Conservation (phyloP, 2,329 filamentous ascomycete species). For the Colletotrichum scovillei region DNA sequence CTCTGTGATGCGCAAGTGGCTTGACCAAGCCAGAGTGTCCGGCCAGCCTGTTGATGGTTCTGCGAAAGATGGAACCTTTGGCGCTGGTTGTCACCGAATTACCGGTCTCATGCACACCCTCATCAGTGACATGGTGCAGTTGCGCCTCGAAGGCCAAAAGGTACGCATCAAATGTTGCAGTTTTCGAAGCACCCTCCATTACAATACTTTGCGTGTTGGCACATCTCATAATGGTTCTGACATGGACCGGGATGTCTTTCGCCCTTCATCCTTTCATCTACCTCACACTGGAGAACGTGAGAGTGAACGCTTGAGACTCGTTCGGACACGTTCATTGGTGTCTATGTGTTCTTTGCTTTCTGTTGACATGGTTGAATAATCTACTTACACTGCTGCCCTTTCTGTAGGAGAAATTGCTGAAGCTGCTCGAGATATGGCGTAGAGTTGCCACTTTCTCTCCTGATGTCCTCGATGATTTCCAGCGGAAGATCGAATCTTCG, state of each 20-base stretch:
- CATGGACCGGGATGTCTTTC: not conserved
- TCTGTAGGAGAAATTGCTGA: slow-evolving; percentile 92
- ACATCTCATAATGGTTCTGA: not conserved
- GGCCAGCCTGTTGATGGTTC: slow-evolving; percentile 84
- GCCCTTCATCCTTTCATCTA: not conserved
- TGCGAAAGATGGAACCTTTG: slow-evolving; percentile 91
- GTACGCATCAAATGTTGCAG: slow-evolving; percentile 68
- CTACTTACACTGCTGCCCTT: slow-evolving; percentile 54
- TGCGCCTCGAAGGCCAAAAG: slow-evolving; percentile 94
- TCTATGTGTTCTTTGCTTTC: not conserved
- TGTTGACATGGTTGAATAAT: slow-evolving; percentile 11
- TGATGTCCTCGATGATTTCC: slow-evolving; percentile 83
- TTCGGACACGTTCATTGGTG: not conserved
- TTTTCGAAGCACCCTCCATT: not conserved
- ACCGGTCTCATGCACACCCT: slow-evolving; percentile 92
- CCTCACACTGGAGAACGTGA: not conserved
- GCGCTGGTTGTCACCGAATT: slow-evolving; percentile 95
- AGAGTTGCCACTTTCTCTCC: slow-evolving; percentile 91
- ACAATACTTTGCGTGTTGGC: not conserved
- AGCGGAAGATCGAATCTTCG: slow-evolving; percentile 77
- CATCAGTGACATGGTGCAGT: slow-evolving; percentile 94
- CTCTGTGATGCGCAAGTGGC: slow-evolving; percentile 98
- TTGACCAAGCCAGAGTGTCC: slow-evolving; percentile 90
- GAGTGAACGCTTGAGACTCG: not conserved
- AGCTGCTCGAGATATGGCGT: slow-evolving; percentile 98